phyloP scores from a whole-genome alignment of 2,329 filamentous ascomycete genomes.

The Passalora sequoiae region DNA sequence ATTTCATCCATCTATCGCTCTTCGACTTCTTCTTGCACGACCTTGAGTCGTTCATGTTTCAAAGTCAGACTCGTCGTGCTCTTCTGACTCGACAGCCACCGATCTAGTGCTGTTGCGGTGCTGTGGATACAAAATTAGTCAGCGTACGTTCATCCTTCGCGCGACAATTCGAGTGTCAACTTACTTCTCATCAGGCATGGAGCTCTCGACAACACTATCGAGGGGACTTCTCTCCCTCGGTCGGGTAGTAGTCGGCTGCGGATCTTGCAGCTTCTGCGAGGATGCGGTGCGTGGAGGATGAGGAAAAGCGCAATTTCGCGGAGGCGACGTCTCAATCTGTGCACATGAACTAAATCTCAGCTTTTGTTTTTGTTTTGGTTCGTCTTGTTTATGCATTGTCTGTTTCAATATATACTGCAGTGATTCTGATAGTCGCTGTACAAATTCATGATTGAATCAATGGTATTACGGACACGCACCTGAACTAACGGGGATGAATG shows the following conservation, averaged over 20 bases:
- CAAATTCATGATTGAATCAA: conserved; percentile 28
- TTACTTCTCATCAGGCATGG: conserved; percentile 28
- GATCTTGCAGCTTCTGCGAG: no score
- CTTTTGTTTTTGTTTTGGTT: no score
- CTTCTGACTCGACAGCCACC: conserved; percentile 27
- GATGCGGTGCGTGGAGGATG: no score
- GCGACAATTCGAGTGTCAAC: conserved; percentile 13
- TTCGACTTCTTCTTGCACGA: conserved; percentile 26
- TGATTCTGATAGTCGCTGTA: conserved; percentile 21
- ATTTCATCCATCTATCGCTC: conserved; percentile 9
- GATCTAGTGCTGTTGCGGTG: conserved; percentile 23
- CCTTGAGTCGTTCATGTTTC: conserved; percentile 22
- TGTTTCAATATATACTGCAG: conserved; percentile 18
- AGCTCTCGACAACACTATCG: conserved; percentile 22
- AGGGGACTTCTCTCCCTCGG: conserved; percentile 16
- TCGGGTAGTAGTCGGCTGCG: no score
- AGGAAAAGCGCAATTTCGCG: no score
- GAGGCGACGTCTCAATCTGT: no score
- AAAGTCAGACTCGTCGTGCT: conserved; percentile 18
- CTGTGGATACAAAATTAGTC: conserved; percentile 13
- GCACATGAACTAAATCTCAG: no score
- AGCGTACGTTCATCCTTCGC: no score
- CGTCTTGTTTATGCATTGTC: no score
- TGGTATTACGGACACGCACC: conserved; percentile 27
- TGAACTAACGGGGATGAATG: conserved; percentile 25